Conservation (phyloP, 2,329 filamentous ascomycete species). For the Amauroascus verrucosus region DNA sequence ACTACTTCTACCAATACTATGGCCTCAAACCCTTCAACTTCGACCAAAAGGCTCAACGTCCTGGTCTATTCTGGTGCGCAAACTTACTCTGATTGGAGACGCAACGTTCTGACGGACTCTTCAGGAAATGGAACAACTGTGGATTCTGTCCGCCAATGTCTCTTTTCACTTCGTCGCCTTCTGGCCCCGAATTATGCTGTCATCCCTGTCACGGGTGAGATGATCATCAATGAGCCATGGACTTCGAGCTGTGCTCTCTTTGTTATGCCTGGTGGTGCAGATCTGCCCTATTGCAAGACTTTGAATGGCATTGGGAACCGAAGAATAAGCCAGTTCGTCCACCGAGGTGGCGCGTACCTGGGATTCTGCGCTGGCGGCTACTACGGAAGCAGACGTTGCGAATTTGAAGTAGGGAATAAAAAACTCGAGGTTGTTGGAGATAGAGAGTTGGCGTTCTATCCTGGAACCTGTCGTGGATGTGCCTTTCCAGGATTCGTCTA, state of each 20-base stretch:
- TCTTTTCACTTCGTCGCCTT: slow-evolving; percentile 74
- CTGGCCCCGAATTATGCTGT: slow-evolving; percentile 89
- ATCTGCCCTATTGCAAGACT: slow-evolving; percentile 77
- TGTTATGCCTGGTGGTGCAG: slow-evolving; percentile 88
- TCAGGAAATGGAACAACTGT: slow-evolving; percentile 73
- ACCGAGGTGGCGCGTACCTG: slow-evolving; percentile 72
- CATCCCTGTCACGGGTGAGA: slow-evolving; percentile 66
- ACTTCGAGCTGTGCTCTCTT: slow-evolving; percentile 73
- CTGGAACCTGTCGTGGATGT: slow-evolving; percentile 71
- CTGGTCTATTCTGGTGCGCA: slow-evolving; percentile 76
- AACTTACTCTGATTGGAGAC: slow-evolving; percentile 20
- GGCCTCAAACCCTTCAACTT: slow-evolving; percentile 27
- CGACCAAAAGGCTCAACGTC: slow-evolving; percentile 59
- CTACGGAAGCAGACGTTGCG: slow-evolving; percentile 69
- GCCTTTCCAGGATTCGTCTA: slow-evolving; percentile 89
- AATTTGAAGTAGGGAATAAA: slow-evolving; percentile 81
- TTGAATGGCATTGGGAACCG: slow-evolving; percentile 84
- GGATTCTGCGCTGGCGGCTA: slow-evolving; percentile 94
- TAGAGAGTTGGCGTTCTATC: slow-evolving; percentile 79
- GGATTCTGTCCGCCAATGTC: slow-evolving; percentile 80
- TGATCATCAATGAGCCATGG: slow-evolving; percentile 88
- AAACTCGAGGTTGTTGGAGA: slow-evolving; percentile 75
- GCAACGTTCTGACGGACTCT: slow-evolving; percentile 24
- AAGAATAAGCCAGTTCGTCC: slow-evolving; percentile 73
- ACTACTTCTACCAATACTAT: slow-evolving; percentile 10